Conservation (phyloP, 108 stramenopile genomes). For the Nannochloropsis granulata region DNA sequence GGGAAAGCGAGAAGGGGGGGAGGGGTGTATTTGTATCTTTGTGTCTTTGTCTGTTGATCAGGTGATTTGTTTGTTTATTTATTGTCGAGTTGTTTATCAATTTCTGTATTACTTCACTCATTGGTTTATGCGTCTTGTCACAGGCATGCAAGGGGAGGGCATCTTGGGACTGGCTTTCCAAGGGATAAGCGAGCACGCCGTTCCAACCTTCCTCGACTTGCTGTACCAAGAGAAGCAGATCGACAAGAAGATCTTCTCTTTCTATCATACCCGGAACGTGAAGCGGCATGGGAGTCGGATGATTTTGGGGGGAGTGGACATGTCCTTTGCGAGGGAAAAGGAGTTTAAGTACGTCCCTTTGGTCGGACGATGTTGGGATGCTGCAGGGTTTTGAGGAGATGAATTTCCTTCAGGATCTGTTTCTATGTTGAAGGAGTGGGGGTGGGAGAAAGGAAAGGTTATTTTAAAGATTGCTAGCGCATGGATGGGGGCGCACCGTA, state of each 20-base stretch:
- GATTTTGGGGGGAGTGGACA: not conserved
- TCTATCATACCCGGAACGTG: not conserved
- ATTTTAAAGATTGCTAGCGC: slow-evolving; percentile 10
- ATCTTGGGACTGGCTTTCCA: not conserved
- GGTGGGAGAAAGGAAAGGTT: not conserved
- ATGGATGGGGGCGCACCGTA: slow-evolving; percentile 16
- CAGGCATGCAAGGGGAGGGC: not conserved
- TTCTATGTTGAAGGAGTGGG: not conserved
- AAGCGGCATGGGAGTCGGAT: not conserved
- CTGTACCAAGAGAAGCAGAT: not conserved
- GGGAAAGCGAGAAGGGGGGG: no score
- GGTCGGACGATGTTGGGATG: not conserved
- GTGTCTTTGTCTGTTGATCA: no score
- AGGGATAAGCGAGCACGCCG: not conserved
- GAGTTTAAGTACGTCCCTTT: not conserved
- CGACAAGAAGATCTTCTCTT: not conserved
- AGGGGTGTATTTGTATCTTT: no score
- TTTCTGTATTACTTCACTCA: no score
- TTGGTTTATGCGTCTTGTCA: no score
- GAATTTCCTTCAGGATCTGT: not conserved
- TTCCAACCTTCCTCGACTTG: not conserved
- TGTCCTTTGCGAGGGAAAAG: not conserved
- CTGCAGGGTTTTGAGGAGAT: not conserved
- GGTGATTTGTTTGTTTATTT: no score
- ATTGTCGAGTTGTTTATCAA: no score